A percentile compares a stretch with the other conserved stretches of the same genome.
Conservation (phyloP, 257 asterid species). For the Galeopsis tetrahit region DNA sequence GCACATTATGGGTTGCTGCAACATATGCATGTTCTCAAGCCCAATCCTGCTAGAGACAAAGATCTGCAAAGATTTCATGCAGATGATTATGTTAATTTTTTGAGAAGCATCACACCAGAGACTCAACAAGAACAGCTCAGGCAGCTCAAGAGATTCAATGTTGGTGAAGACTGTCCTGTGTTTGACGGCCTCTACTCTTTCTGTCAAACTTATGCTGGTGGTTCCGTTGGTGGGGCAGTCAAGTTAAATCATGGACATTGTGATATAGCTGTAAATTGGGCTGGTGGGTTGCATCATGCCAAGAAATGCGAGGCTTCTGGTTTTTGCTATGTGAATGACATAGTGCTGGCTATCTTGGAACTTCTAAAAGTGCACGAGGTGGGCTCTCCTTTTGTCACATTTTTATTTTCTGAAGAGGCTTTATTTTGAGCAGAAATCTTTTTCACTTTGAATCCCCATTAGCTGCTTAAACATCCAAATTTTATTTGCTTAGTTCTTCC, state of each 20-base stretch:
- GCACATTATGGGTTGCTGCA: constrained; percentile 66
- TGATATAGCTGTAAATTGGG: constrained; percentile 70
- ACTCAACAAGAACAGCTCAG: constrained; percentile 69
- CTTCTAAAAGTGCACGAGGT: constrained; percentile 68
- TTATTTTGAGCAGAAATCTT: not conserved
- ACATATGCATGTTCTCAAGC: constrained; percentile 68
- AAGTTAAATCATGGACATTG: constrained; percentile 65
- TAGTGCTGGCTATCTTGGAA: constrained; percentile 65
- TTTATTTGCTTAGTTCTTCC: not conserved
- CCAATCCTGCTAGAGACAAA: constrained; percentile 67
- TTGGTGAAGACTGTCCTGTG: constrained; percentile 68
- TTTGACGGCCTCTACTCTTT: constrained; percentile 65
- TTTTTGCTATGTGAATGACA: constrained; percentile 65
- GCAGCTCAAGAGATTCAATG: constrained; percentile 67
- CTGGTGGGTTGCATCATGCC: constrained; percentile 71
- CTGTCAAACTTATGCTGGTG: constrained; percentile 70
- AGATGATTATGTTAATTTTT: constrained; percentile 56
- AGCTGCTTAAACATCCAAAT: not conserved
- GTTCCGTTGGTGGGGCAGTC: constrained; percentile 70
- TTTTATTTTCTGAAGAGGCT: constrained; percentile 13
- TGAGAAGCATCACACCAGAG: constrained; percentile 65
- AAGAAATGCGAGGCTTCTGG: constrained; percentile 75
- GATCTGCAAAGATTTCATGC: constrained; percentile 68
- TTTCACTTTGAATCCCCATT: constrained; percentile 6
- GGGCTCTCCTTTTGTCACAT: constrained; percentile 14